Evolutionary conservation across 2,329 filamentous ascomycete species (phyloP).

Genomic region (Aspergillus ustus): DNA sequence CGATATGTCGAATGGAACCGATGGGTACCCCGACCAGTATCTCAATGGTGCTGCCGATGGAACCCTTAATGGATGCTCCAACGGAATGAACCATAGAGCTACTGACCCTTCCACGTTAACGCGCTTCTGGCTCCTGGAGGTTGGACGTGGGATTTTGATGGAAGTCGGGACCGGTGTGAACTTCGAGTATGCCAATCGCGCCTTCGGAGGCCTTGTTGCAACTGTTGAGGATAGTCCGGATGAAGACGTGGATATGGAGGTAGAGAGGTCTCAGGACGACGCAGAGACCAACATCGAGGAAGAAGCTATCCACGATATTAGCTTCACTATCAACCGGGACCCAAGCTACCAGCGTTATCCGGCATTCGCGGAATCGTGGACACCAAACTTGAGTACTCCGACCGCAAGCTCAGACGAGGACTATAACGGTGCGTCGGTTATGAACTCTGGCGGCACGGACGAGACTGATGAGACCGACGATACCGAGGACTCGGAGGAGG

Average conservation of each 20-base stretch:
- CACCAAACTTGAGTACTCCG: constrained; percentile 30
- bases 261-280: constrained; percentile 54
- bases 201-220: constrained; percentile 64
- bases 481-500: constrained; percentile 9
- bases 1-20: constrained; percentile 56
- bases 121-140: constrained; percentile 63
- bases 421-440: constrained; percentile 28
- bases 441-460: constrained; percentile 2
- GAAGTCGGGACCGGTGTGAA: constrained; percentile 60
- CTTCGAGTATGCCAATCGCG: constrained; percentile 62
- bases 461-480: constrained; percentile 14
- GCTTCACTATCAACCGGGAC: constrained; percentile 12
- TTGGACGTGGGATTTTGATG: constrained; percentile 64
- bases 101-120: constrained; percentile 40
- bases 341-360: background rate
- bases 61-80: constrained; percentile 21
- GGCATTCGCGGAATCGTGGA: constrained; percentile 28
- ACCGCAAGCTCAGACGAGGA: constrained; percentile 18
- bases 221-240: constrained; percentile 43
- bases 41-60: constrained; percentile 7
- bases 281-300: constrained; percentile 54
- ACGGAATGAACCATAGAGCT: constrained; percentile 33
- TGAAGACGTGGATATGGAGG: constrained; percentile 40
- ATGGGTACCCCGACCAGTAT: constrained; percentile 47
- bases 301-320: constrained; percentile 40